Evolutionary conservation across 2,329 filamentous ascomycete genomes (phyloP).

Genomic region (Chalaropsis thielavioides): DNA sequence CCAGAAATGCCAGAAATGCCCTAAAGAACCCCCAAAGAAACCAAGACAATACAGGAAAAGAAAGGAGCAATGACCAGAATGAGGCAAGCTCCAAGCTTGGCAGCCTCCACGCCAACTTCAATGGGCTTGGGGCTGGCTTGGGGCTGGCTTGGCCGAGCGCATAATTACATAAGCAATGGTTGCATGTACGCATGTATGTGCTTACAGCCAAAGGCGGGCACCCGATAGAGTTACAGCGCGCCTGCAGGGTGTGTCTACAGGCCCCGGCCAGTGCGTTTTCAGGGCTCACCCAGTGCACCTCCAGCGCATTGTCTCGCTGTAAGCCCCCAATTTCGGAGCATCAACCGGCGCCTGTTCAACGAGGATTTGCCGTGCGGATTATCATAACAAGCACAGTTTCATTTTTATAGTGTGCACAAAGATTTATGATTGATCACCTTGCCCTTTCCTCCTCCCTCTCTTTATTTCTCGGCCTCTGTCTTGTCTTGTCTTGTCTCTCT

Average conservation of each 20-base stretch:
- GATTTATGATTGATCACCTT: neutral
- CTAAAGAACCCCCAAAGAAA: neutral
- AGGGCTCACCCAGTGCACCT: too few relatives aligned
- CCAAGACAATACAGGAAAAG: neutral
- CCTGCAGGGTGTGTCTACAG: too few relatives aligned
- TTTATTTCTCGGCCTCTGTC: neutral
- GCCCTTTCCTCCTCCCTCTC: neutral
- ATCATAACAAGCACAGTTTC: neutral
- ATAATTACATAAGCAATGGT: too few relatives aligned
- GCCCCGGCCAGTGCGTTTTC: too few relatives aligned
- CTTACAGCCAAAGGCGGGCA: too few relatives aligned
- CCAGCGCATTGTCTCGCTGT: too few relatives aligned
- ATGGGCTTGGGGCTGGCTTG: too few relatives aligned
- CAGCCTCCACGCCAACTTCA: neutral
- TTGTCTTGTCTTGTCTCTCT: neutral
- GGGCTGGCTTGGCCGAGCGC: too few relatives aligned
- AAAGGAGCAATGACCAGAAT: constrained; percentile 9
- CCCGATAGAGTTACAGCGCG: too few relatives aligned
- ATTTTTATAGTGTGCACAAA: neutral
- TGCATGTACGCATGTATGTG: too few relatives aligned
- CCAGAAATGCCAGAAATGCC: too few relatives aligned
- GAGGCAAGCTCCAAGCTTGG: constrained; percentile 7
- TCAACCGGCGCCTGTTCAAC: constrained; percentile 14
- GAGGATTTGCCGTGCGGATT: neutral
- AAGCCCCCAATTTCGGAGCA: constrained; percentile 9